Conservation (phyloP, 2,329 filamentous ascomycete species). For the Colletotrichum incanum region DNA sequence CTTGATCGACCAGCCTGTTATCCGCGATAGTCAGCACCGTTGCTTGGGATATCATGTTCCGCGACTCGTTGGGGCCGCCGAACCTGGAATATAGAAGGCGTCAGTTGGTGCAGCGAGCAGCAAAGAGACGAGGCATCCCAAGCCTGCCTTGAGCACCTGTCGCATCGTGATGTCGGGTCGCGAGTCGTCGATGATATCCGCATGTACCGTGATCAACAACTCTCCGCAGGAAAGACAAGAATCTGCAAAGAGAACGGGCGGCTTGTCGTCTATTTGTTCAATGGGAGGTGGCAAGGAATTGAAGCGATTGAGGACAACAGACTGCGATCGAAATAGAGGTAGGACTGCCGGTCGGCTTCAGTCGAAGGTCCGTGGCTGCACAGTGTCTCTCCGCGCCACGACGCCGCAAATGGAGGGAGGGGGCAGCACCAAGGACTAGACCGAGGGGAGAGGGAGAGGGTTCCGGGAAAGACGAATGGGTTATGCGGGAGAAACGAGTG, state of each 20-base stretch:
- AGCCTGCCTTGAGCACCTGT: slow-evolving; percentile 55
- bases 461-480: slow-evolving; percentile 17
- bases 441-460: slow-evolving; percentile 19
- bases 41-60: neutral
- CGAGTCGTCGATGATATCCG: slow-evolving; percentile 1
- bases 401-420: slow-evolving; percentile 26
- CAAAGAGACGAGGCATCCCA: slow-evolving; percentile 60
- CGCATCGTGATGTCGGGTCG: slow-evolving; percentile 43
- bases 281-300: slow-evolving; percentile 25
- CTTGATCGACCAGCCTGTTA: slow-evolving; percentile 82
- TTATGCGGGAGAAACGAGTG: slow-evolving; percentile 60
- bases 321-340: slow-evolving; percentile 25
- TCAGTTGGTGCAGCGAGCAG: slow-evolving; percentile 60
- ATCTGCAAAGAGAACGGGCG: neutral
- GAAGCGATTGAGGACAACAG: slow-evolving; percentile 15
- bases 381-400: slow-evolving; percentile 36
- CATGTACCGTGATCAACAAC: slow-evolving; percentile 11
- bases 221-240: neutral
- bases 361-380: slow-evolving; percentile 39
- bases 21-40: slow-evolving; percentile 36
- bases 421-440: slow-evolving; percentile 15
- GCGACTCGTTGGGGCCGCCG: slow-evolving; percentile 45
- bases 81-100: slow-evolving; percentile 91
- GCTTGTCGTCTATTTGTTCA: neutral
- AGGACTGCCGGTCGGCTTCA: slow-evolving; percentile 29